A percentile compares a stretch with the other conserved stretches of the same genome.
Conservation (phyloP, 768 basidiomycete species). For the Hygrocybe punicea region DNA sequence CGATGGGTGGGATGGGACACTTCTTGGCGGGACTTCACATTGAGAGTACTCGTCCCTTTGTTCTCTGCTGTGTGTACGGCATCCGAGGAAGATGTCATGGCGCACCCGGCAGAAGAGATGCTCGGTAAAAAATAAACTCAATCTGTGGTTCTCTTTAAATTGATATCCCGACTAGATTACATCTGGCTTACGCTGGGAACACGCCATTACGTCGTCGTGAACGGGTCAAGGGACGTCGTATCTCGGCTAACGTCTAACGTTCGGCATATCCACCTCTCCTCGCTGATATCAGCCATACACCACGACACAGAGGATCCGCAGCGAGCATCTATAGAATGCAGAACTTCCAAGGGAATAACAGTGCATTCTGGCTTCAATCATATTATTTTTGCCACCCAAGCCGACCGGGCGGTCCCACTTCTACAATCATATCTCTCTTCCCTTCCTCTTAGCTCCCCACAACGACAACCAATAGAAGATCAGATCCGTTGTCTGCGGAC, state of each 20-base stretch:
- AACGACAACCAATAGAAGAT: constrained; percentile 32
- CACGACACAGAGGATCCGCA: constrained; percentile 34
- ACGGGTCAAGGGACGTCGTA: constrained; percentile 61
- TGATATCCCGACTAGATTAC: constrained; percentile 49
- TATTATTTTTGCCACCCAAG: constrained; percentile 72
- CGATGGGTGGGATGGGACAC: constrained; percentile 46
- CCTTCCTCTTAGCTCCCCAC: constrained; percentile 29
- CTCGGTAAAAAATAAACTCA: constrained; percentile 46
- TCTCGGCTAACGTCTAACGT: constrained; percentile 44
- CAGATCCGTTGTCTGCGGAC: constrained; percentile 48
- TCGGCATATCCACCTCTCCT: constrained; percentile 52
- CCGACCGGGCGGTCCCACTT: constrained; percentile 56
- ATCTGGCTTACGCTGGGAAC: constrained; percentile 65
- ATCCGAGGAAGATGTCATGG: constrained; percentile 48
- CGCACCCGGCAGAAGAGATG: constrained; percentile 61
- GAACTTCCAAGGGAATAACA: constrained; percentile 24
- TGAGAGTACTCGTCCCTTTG: constrained; percentile 55
- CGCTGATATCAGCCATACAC: constrained; percentile 46
- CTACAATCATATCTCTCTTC: constrained; percentile 46
- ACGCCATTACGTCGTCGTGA: constrained; percentile 60
- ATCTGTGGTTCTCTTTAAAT: background rate
- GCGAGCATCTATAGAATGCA: constrained; percentile 40
- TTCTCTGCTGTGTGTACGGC: constrained; percentile 76
- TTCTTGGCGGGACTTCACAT: constrained; percentile 51
- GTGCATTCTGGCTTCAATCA: constrained; percentile 55